phyloP scores from a whole-genome alignment of 75 land plant genomes.

The Selaginella tamariscina region DNA sequence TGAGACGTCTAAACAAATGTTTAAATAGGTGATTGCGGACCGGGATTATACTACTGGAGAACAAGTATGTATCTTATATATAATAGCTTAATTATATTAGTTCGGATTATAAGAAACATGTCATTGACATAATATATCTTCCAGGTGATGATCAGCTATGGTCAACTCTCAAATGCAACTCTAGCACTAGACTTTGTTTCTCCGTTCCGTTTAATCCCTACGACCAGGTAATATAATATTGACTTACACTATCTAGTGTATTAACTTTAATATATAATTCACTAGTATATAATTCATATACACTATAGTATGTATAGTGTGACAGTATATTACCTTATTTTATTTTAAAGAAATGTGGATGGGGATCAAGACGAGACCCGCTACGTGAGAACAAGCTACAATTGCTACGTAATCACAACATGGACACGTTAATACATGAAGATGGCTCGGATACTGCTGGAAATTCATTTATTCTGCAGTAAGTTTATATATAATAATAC shows the following conservation, averaged over 20 bases:
- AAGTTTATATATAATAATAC: too few species aligned
- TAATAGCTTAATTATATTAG: not conserved
- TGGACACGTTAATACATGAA: slow-evolving; percentile 28
- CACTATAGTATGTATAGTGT: not conserved
- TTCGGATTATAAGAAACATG: not conserved
- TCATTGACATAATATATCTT: too few species aligned
- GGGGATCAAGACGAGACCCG: slow-evolving; percentile 38
- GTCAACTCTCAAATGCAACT: slow-evolving; percentile 67
- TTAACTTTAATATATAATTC: not conserved
- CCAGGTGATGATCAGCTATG: slow-evolving; percentile 84
- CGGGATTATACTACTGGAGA: slow-evolving; percentile 51
- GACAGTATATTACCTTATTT: not conserved
- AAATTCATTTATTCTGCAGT: slow-evolving; percentile 65
- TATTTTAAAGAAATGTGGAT: slow-evolving; percentile 33
- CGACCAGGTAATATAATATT: slow-evolving; percentile 65
- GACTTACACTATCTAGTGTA: too few species aligned
- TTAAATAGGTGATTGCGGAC: slow-evolving; percentile 68
- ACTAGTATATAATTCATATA: not conserved
- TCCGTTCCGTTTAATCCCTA: slow-evolving; percentile 47
- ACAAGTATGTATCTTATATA: slow-evolving; percentile 41
- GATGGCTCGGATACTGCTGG: slow-evolving; percentile 30
- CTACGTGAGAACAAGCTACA: slow-evolving; percentile 38
- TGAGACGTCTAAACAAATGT: not conserved
- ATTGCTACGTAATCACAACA: slow-evolving; percentile 41
- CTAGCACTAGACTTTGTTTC: slow-evolving; percentile 79